Evolutionary conservation across 139 green algal species (phyloP), one percentile per base, ranked within the genome.

Genomic region (Chlorella sp.): DNA sequence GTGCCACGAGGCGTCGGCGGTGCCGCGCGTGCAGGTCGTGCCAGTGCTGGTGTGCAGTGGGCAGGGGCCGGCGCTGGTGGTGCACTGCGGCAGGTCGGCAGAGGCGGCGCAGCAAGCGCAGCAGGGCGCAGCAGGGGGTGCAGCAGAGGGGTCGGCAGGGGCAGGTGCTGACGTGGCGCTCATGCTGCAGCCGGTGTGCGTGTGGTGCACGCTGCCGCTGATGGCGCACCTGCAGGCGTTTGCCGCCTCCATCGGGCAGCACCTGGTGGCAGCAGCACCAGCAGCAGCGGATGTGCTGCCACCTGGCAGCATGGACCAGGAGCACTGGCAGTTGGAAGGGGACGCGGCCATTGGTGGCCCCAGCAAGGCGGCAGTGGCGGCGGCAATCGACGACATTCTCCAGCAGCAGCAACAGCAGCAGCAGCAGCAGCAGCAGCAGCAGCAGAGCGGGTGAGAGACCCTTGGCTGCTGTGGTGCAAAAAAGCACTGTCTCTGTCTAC

Each of bases 171-270:
- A 84, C 34, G 48, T 85, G 34, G 34, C 86, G 4, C 0, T 90
- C 3, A 37, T 83, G 18, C 37, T 89, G 83, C 82, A 83, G 83
- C 83, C 83, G 12, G 48, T 90, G 32, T 86, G 73, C 37, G 1
- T 90, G 28, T 90, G 86, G 86, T 78, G 77, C 73, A 85, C 86
- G n/a, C 48, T 85, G 5, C 76, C 86, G 37, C 77, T 90, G 36
- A 26, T 90, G 77, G 86, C 64, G 36, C 77, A 37, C 34, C 77
- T 90, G 24, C 71, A 89, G 71, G 39, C 24, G 12, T 81, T 88
- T 68, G 66, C 26, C 14, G 68, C 71, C 15, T 18, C 84, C 0
- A 40, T 81, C 3, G 68, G 15, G 5, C 21, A 30, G 53, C 79
- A 85, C 42, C 42, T 68, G 14, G 39, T 11, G 36, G 22, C 78